Evolutionary conservation across 208 protist species (phyloP), one percentile per base, ranked within the genome.

Genomic region (Leptomonas seymouri): DNA sequence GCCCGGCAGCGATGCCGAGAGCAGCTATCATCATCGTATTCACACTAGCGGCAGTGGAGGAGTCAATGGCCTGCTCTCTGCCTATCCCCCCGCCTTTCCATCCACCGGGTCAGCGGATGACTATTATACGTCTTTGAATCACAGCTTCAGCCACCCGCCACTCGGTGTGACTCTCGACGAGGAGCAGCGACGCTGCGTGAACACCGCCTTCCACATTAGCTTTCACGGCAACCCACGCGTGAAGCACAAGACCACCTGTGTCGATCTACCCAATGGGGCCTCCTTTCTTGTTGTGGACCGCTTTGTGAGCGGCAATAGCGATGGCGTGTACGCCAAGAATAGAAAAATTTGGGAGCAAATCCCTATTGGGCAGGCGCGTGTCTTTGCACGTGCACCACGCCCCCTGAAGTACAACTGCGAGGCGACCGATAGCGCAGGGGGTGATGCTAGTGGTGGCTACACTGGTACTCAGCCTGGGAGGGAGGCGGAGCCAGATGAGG

Each of bases 311-410:
- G 91, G 86, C 34, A 68, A 79, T 58, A 78, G 78, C 49, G 78
- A 90, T 51, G 79, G 64, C n/a, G 78, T 93, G n/a, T 96, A 96
- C 65, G 63, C 64, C 6, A 82, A 77, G 44, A 92, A 80, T 58
- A 78, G 71, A 14, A 89, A 90, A 46, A 66, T 93, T n/a, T 96
- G 91, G 89, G 87, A 96, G 71, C 69, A 87, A 28, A 75, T 96
- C 8, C 91, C 91, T 8, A 55, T 84, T 1, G 91, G 91, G 1
- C 82, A 94, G 66, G 81, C 82, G 0, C 61, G 78, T 16, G 88
- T 96, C 30, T 93, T 93, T 60, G 75, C 64, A 23, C 69, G 53
- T 12, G 20, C 50, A 3, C 60, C 60, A 8, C 28, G 39, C 39
- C 1, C 39, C 4, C 1, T 31, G 3, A 48, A 48, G 34, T 20